Percentiles rank a stretch among this genome's conserved stretches.
phyloP scores from a whole-genome alignment of 768 basidiomycete genomes.

The Boletus subparvulus region DNA sequence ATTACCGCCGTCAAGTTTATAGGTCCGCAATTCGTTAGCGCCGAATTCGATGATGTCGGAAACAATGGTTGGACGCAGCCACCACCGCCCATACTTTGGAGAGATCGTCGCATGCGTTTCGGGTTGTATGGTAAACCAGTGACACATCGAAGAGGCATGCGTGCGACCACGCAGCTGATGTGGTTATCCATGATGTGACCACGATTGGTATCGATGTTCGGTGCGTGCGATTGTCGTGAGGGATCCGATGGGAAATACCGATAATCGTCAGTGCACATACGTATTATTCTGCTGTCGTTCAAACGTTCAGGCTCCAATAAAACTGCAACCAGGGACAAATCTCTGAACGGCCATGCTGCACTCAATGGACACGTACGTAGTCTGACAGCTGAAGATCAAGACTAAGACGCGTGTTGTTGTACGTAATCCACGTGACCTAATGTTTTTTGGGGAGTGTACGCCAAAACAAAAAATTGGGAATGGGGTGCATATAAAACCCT shows the following conservation, averaged over 20 bases:
- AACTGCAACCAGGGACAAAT: neutral
- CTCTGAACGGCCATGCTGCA: neutral
- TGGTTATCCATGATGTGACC: conserved; percentile 14
- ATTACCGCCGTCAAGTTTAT: too few species aligned
- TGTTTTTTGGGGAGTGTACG: conserved; percentile 29
- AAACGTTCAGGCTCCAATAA: neutral
- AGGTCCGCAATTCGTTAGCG: neutral
- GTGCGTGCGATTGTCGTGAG: conserved; percentile 11
- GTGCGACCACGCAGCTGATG: conserved; percentile 20
- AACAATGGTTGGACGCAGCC: neutral
- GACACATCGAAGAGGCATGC: conserved; percentile 13
- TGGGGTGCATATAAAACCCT: conserved; percentile 29
- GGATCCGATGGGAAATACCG: neutral
- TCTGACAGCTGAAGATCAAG: neutral
- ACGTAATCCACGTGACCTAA: conserved; percentile 31
- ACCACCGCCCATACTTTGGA: neutral
- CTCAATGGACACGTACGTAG: neutral
- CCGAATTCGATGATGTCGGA: too few species aligned
- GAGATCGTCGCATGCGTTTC: neutral
- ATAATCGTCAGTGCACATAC: neutral
- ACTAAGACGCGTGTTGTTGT: conserved; percentile 6
- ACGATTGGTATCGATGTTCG: conserved; percentile 28
- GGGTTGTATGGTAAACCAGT: neutral
- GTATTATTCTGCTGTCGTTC: neutral
- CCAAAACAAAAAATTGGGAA: conserved; percentile 34